Conservation (phyloP, 2,329 filamentous ascomycete genomes). For the Fusarium buharicum region DNA sequence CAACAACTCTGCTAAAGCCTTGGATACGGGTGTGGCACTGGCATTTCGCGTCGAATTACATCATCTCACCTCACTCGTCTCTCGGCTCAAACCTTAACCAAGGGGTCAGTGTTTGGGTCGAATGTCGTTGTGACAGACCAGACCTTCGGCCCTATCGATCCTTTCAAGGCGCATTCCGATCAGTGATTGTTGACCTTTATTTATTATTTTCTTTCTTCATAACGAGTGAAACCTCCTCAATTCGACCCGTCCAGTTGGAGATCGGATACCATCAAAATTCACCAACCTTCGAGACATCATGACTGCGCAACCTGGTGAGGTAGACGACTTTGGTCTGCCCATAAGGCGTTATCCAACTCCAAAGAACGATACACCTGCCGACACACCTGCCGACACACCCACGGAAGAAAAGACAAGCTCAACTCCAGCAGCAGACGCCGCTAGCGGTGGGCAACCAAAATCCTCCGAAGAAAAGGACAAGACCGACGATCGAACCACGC, state of each 20-base stretch:
- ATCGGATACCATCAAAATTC: slow-evolving; percentile 7
- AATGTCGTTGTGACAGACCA: slow-evolving; percentile 35
- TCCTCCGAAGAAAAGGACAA: slow-evolving; percentile 13
- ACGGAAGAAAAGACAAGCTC: slow-evolving; percentile 16
- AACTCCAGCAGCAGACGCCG: slow-evolving; percentile 6
- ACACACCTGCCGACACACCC: slow-evolving; percentile 32
- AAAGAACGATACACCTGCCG: slow-evolving; percentile 31
- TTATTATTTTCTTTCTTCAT: slow-evolving; percentile 1
- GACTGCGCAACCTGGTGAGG: slow-evolving; percentile 52
- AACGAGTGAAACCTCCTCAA: slow-evolving; percentile 2
- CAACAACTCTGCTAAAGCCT: slow-evolving; percentile 12
- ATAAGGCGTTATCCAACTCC: slow-evolving; percentile 62
- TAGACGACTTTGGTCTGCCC: slow-evolving; percentile 78
- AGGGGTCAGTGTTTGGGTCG: slow-evolving; percentile 36
- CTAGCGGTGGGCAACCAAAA: slow-evolving; percentile 15
- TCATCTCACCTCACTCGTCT: slow-evolving; percentile 19
- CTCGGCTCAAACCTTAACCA: slow-evolving; percentile 27
- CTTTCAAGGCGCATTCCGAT: slow-evolving; percentile 40
- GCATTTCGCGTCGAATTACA: slow-evolving; percentile 17
- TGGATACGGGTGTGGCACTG: slow-evolving; percentile 10
- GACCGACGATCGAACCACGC: slow-evolving; percentile 2
- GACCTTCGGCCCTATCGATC: slow-evolving; percentile 40
- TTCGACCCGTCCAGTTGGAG: slow-evolving; percentile 18
- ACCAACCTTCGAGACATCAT: slow-evolving; percentile 36
- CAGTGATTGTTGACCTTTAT: slow-evolving; percentile 18